Percentiles rank a stretch among this genome's conserved stretches.
These are phyloP conservation scores for Musa balbisiana DNA, from an alignment of 202 grass and related monocot genomes.

Conservation along the genomic window DNA sequence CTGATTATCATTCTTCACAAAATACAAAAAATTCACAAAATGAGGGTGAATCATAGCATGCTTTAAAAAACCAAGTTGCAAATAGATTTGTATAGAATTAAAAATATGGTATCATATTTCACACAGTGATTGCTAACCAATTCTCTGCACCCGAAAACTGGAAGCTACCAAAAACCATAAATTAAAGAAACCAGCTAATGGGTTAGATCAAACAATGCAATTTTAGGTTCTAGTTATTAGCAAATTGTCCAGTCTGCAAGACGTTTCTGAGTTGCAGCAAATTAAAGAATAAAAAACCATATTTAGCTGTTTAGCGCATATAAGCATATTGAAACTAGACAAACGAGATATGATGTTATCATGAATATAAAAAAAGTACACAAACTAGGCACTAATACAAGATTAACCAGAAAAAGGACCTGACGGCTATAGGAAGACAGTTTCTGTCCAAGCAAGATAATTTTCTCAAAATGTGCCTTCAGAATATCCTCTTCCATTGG, in stretches of 20 bases:
- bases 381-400: neutral
- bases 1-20: slow-evolving; percentile 22
- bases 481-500: slow-evolving; percentile 21
- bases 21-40: neutral
- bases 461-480: slow-evolving; percentile 26
- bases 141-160: neutral
- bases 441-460: slow-evolving; percentile 19
- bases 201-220: no score
- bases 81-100: neutral
- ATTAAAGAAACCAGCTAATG: no score
- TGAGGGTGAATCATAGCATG: neutral
- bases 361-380: neutral
- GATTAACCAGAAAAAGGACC: slow-evolving; percentile 14
- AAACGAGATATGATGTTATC: neutral
- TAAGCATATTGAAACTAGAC: neutral
- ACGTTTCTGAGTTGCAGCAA: neutral
- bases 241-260: no score
- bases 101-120: neutral
- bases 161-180: neutral
- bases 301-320: neutral
- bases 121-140: neutral
- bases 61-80: neutral
- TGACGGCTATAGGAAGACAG: slow-evolving; percentile 8
- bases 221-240: no score
- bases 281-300: neutral